Base-by-base conservation (phyloP, 2,329 filamentous ascomycete species). In the Apiospora hydei region DNA sequence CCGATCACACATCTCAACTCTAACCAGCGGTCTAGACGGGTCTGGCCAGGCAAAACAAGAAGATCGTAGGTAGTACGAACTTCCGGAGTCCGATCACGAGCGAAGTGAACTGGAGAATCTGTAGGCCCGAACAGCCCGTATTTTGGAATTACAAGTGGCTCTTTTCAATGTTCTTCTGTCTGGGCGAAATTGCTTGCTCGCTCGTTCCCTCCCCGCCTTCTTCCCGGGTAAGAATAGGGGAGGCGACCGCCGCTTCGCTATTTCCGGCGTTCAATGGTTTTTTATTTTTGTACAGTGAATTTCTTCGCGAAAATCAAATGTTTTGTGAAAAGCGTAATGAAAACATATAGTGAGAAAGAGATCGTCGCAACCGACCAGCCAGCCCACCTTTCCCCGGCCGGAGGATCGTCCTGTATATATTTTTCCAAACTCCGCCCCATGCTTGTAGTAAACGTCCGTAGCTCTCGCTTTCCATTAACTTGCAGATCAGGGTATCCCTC, bases 381-480 rank as follows among this genome's bases (percentile, higher is more conserved):
- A 64, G 57, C 57, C 41, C 34, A 34, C 57, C 57, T 64, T 21
- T 41, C 57, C 57, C 57, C 34, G 34, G 57, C 57, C 57, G 57
- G 57, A 49, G 18, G 57, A 41, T 64, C 26, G 26, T 30, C 30
- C 57, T 64, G 57, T 64, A 64, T 49, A 46, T 46, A 68, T 46
- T 46, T 46, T 68, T 68, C 67, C 67, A 68, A 68, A 68, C 67
- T 68, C 67, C 67, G 67, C 46, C 67, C 67, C 67, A 68, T 68
- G 67, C 67, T 68, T 68, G 43, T 46, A 46, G 43, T 46, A 46
- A 46, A 68, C 46, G 67, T 68, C 24, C 67, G 18, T 46, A 30
- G 26, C 43, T 49, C 41, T 49, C 67, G 43, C 43, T 49, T 49
- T 38, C 67, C 67, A 46, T 68, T 46, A 68, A 68, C 67, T 46